A percentile compares a stretch with the other conserved stretches of the same genome.
Evolutionary conservation across 208 protist genomes (phyloP).

Genomic region (Trypanosomatidae sp.): DNA sequence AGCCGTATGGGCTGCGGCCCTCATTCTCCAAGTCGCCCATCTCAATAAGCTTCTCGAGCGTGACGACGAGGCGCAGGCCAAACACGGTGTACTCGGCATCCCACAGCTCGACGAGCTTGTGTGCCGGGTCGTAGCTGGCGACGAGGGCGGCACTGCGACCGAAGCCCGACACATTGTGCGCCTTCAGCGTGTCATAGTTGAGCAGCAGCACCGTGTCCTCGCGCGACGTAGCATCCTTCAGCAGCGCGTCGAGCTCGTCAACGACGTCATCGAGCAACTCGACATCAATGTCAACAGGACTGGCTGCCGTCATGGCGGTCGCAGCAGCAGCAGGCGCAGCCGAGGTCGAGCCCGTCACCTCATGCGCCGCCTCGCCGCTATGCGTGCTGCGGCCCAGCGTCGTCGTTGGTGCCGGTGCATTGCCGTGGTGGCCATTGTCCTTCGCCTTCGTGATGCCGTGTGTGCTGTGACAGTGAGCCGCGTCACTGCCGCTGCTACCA

Average conservation of each 20-base stretch:
- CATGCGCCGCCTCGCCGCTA: too few relatives aligned
- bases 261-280: conserved; percentile 66
- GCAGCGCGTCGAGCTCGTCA: conserved; percentile 48
- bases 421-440: too few relatives aligned
- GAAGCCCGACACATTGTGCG: conserved; percentile 33
- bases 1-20: conserved; percentile 56
- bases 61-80: conserved; percentile 41
- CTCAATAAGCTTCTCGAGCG: conserved; percentile 41
- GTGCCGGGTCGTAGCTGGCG: conserved; percentile 58
- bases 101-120: conserved; percentile 50
- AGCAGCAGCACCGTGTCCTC: conserved; percentile 53
- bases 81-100: conserved; percentile 81
- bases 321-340: too few relatives aligned
- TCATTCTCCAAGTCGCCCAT: conserved; percentile 70
- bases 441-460: neutral
- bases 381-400: too few relatives aligned
- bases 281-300: conserved; percentile 33
- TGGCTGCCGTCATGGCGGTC: too few relatives aligned
- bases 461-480: too few relatives aligned
- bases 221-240: conserved; percentile 38
- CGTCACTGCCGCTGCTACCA: neutral
- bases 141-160: conserved; percentile 64
- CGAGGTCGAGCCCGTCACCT: too few relatives aligned
- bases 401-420: too few relatives aligned
- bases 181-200: conserved; percentile 68